Percentiles rank a stretch among this genome's conserved stretches.
Conservation (phyloP, 2,329 filamentous ascomycete species). For the Phialophora macrospora region DNA sequence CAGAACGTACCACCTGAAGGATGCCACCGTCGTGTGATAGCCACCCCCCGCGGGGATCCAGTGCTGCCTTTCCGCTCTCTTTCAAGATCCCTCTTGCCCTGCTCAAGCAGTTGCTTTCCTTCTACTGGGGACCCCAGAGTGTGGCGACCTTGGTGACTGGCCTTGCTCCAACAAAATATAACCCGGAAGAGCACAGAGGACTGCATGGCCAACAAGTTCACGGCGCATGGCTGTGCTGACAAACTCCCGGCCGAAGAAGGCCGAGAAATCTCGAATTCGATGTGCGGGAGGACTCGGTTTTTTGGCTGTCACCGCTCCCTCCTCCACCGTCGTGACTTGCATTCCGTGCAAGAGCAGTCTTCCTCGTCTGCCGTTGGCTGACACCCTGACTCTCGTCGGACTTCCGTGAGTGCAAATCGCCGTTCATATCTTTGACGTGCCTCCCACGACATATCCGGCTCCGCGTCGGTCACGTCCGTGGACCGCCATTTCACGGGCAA, state of each 20-base stretch:
- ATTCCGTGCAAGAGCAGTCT: constrained; percentile 12
- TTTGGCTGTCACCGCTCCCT: neutral
- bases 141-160: neutral
- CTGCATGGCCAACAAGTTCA: neutral
- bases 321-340: constrained; percentile 13
- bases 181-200: too few species aligned
- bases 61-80: neutral
- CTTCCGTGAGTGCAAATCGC: neutral
- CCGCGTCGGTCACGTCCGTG: neutral
- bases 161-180: neutral
- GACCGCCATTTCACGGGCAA: neutral
- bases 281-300: neutral
- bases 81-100: neutral
- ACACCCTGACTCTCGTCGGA: neutral
- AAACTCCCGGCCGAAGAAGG: neutral
- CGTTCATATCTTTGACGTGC: constrained; percentile 6
- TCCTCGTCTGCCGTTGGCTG: neutral
- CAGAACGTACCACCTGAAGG: neutral
- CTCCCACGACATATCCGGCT: constrained; percentile 4
- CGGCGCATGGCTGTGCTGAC: neutral
- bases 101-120: neutral
- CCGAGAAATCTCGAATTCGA: neutral
- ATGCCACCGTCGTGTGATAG: neutral
- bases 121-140: neutral
- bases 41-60: neutral